Evolutionary conservation across 2,329 filamentous ascomycete species (phyloP).

Genomic region (Xylaria sp.): DNA sequence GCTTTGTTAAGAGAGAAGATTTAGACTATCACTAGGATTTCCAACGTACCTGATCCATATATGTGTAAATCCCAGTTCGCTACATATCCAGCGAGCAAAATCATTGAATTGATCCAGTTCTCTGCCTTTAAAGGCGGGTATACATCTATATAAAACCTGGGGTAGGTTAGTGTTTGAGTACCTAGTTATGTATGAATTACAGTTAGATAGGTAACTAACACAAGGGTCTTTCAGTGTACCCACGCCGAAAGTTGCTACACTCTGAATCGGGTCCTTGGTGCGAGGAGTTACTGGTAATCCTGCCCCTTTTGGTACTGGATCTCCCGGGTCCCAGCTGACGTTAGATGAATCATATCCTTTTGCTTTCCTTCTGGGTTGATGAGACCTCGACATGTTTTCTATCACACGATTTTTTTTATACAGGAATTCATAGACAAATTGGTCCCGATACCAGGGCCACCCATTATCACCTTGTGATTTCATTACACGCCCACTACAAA

Average conservation of each 20-base stretch:
- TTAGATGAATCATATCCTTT: neutral
- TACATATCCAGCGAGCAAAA: neutral
- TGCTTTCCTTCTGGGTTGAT: neutral
- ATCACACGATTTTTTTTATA: no score
- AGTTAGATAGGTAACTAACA: neutral
- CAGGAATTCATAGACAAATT: no score
- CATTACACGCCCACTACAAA: neutral
- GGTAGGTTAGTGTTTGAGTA: neutral
- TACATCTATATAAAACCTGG: neutral
- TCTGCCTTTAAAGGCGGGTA: rapidly evolving
- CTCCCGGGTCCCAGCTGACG: neutral
- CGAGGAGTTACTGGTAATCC: neutral
- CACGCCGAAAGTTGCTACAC: neutral
- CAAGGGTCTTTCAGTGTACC: neutral
- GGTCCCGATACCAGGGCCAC: no score
- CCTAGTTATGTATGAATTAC: neutral
- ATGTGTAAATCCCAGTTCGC: neutral
- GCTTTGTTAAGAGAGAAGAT: neutral
- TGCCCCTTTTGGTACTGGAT: neutral
- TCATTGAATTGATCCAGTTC: neutral
- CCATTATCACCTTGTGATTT: neutral
- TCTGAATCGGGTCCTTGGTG: neutral
- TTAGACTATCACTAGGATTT: neutral
- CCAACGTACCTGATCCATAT: neutral
- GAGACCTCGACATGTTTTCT: neutral